Conservation (phyloP, 2,329 filamentous ascomycete genomes). For the Reticulascus tulasneorum region DNA sequence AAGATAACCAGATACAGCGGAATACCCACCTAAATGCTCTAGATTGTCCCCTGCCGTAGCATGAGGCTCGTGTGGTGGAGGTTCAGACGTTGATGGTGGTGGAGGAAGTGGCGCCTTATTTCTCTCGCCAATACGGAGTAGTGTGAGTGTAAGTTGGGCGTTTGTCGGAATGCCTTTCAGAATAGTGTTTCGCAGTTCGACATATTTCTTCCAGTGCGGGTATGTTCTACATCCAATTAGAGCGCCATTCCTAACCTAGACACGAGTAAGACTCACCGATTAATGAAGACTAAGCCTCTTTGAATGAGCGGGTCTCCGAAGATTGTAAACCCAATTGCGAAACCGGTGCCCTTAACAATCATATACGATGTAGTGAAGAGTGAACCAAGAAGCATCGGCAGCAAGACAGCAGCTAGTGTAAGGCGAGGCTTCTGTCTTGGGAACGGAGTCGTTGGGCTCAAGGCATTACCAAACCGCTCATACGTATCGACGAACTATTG, state of each 20-base stretch:
- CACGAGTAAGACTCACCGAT: constrained; percentile 36
- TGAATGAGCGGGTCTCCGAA: constrained; percentile 74
- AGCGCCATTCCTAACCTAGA: too few relatives aligned
- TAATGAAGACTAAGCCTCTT: constrained; percentile 54
- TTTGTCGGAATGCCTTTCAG: constrained; percentile 83
- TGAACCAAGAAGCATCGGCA: constrained; percentile 48
- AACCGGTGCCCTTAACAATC: constrained; percentile 61
- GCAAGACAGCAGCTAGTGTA: constrained; percentile 49
- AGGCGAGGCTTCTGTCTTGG: constrained; percentile 48
- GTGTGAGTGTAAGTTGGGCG: constrained; percentile 75
- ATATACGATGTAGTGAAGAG: constrained; percentile 54
- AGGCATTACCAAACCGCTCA: constrained; percentile 49
- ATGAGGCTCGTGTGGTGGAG: constrained; percentile 36
- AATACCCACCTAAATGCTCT: constrained; percentile 27
- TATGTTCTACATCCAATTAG: constrained; percentile 36
- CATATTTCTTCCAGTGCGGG: constrained; percentile 70
- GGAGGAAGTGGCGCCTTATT: constrained; percentile 76
- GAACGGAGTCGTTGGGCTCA: constrained; percentile 63
- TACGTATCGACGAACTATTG: constrained; percentile 39
- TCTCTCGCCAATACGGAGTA: constrained; percentile 76
- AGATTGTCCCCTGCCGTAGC: constrained; percentile 37
- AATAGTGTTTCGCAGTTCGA: constrained; percentile 71
- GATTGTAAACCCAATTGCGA: constrained; percentile 69
- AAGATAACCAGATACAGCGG: not conserved
- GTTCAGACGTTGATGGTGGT: constrained; percentile 32